Percentiles rank a stretch among this genome's conserved stretches.
Conservation (phyloP, 371 early-diverging fungal species). For the Mucor plumbeus region DNA sequence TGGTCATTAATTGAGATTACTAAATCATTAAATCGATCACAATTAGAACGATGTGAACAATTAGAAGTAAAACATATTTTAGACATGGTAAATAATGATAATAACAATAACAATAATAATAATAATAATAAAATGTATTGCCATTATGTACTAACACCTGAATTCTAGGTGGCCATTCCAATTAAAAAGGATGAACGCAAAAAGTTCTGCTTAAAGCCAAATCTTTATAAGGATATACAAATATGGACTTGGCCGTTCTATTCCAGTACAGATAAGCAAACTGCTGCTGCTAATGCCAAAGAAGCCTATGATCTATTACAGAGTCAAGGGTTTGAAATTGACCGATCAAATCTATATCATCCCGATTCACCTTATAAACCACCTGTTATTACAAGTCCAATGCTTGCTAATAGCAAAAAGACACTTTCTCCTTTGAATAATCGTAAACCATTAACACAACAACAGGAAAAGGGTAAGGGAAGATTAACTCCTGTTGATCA, state of each 20-base stretch:
- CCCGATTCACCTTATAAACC: conserved; percentile 12
- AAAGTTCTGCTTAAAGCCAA: conserved; percentile 27
- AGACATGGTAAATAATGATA: conserved; percentile 7
- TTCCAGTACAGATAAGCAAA: conserved; percentile 3
- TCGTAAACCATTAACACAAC: neutral
- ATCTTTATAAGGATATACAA: conserved; percentile 15
- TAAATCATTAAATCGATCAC: conserved; percentile 13
- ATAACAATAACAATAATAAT: no score
- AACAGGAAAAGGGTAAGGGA: conserved; percentile 7
- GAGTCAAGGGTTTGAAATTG: neutral
- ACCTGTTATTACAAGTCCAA: neutral
- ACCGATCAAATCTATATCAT: conserved; percentile 15
- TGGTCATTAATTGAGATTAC: conserved; percentile 10
- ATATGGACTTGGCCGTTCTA: conserved; percentile 30
- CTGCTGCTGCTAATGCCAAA: conserved; percentile 18
- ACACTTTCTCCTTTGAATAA: neutral
- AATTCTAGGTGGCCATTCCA: conserved; percentile 21
- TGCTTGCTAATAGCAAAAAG: conserved; percentile 4
- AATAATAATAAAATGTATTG: neutral
- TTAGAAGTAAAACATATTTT: conserved; percentile 19
- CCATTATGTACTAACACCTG: no score
- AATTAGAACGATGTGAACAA: conserved; percentile 14
- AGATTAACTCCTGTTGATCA: conserved; percentile 1
- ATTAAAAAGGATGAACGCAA: conserved; percentile 17
- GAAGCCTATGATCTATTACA: conserved; percentile 24